A percentile compares a stretch with the other conserved stretches of the same genome.
Evolutionary conservation across 176 grass and related monocot species (phyloP).

Genomic region (Dendrocalamus sinicus): DNA sequence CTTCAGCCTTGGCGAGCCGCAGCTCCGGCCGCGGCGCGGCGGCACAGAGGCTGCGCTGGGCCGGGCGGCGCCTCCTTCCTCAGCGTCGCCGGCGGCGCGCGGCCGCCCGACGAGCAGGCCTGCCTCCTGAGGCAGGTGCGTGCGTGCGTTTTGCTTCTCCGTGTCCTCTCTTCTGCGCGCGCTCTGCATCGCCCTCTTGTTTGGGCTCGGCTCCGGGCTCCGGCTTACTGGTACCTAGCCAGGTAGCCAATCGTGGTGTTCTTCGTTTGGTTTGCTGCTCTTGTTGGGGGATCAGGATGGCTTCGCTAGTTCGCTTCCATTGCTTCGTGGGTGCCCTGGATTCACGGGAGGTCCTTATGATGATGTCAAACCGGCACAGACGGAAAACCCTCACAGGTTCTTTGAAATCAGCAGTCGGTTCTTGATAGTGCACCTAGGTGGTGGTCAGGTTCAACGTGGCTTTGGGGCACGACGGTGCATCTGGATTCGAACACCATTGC

Average conservation of each 20-base stretch:
- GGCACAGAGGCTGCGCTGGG: conserved; percentile 26
- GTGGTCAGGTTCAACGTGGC: too few species aligned
- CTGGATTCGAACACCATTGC: too few species aligned
- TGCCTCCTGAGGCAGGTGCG: conserved; percentile 58
- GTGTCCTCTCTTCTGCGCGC: not conserved
- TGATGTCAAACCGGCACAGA: too few species aligned
- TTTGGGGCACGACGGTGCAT: too few species aligned
- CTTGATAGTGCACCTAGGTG: too few species aligned
- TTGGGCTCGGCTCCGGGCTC: too few species aligned
- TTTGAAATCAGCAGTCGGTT: too few species aligned
- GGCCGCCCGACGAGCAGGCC: conserved; percentile 45
- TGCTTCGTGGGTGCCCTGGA: not conserved
- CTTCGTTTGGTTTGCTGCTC: not conserved
- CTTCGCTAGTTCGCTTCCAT: not conserved
- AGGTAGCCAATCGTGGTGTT: not conserved
- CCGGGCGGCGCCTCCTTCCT: conserved; percentile 60
- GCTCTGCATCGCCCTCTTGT: not conserved
- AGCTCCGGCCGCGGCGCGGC: conserved; percentile 15
- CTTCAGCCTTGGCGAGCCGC: conserved; percentile 68
- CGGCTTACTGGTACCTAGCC: not conserved
- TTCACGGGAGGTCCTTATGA: not conserved
- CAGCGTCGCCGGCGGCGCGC: conserved; percentile 68
- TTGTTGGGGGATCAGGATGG: not conserved
- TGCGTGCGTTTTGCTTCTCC: not conserved
- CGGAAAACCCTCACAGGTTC: too few species aligned